Base-by-base conservation (phyloP, 768 basidiomycete species). In the Leucogyrophana mollusca region DNA sequence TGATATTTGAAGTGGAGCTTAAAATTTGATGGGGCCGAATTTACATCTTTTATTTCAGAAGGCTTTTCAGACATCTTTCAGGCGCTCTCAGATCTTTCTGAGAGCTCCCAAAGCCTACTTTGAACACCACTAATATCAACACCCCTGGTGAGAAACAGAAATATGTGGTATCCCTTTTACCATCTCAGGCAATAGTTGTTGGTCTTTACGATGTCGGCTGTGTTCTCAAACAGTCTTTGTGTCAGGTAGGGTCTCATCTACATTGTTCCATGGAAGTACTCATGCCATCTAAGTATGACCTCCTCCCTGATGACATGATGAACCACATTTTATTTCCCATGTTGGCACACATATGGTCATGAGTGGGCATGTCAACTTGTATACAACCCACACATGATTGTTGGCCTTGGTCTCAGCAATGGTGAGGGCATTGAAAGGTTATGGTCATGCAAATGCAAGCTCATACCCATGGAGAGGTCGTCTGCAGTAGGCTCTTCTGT, bases 271-370 rank as follows among this genome's bases (percentile, higher is more conserved):
- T n/a, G n/a, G n/a, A n/a, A n/a, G 22, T 9, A 24, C 22, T 47
- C 5, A 47, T 30, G 39, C 16, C 27, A 33, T 24, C 8, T 17
- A n/a, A 65, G 66, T 66, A 63, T 30, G 50, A 63, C n/a, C 51
- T 68, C 7, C 51, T 71, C 25, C 46, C 58, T 0, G 11, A 24
- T 0, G 40, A 47, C 22, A 45, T 68, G 22, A 24, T 34, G 0
- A 27, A 40, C 2, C 54, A 66, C 0, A 6, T 73, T 4, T 11
- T 34, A 0, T 70, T 68, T 34, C 61, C 59, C 0, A 68, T 0
- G 64, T 62, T 6, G 69, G 63, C 72, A 75, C 49, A 67, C 67
- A 0, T 71, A 69, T 42, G 65, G 62, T 11, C 71, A 72, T 42
- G 58, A 68, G 36, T 72, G 66, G 69, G 50, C 62, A 57, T 48